phyloP scores from a whole-genome alignment of 768 basidiomycete genomes.

The Mycena crocata region DNA sequence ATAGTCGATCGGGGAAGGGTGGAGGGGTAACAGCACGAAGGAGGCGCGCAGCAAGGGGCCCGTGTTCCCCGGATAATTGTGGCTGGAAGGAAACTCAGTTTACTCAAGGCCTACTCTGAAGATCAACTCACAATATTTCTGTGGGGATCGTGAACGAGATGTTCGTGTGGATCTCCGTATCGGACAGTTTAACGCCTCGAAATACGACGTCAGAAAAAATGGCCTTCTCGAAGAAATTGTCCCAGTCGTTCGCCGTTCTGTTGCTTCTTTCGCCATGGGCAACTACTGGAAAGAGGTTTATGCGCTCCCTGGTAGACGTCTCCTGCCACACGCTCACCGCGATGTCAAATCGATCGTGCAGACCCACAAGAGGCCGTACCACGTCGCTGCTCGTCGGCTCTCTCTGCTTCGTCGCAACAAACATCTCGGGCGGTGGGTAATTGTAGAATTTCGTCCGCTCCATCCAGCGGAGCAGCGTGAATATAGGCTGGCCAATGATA shows the following conservation, averaged over 20 bases:
- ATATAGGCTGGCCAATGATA: neutral
- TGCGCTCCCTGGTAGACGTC: neutral
- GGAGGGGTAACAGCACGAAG: constrained; percentile 3
- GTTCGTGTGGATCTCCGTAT: constrained; percentile 38
- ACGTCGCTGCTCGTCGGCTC: constrained; percentile 17
- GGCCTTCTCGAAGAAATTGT: constrained; percentile 21
- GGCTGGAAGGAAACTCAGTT: no score
- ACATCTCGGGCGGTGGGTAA: neutral
- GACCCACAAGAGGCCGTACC: constrained; percentile 32
- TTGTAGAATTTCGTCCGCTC: neutral
- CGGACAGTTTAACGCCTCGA: constrained; percentile 39
- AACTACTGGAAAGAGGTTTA: no score
- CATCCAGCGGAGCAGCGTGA: neutral
- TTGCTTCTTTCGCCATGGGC: no score
- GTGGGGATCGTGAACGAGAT: constrained; percentile 45
- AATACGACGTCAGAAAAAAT: constrained; percentile 47
- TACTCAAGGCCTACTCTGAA: neutral
- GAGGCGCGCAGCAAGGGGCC: constrained; percentile 11
- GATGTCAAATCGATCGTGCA: constrained; percentile 32
- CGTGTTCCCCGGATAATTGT: neutral
- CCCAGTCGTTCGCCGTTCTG: no score
- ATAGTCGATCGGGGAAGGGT: constrained; percentile 4
- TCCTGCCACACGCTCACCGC: constrained; percentile 34
- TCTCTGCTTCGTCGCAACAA: constrained; percentile 6
- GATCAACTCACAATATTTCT: constrained; percentile 39